A percentile compares a stretch with the other conserved stretches of the same genome.
These are phyloP conservation scores for Haematococcus lacustris DNA, from an alignment of 139 green algal genomes.

Conservation along the genomic window DNA sequence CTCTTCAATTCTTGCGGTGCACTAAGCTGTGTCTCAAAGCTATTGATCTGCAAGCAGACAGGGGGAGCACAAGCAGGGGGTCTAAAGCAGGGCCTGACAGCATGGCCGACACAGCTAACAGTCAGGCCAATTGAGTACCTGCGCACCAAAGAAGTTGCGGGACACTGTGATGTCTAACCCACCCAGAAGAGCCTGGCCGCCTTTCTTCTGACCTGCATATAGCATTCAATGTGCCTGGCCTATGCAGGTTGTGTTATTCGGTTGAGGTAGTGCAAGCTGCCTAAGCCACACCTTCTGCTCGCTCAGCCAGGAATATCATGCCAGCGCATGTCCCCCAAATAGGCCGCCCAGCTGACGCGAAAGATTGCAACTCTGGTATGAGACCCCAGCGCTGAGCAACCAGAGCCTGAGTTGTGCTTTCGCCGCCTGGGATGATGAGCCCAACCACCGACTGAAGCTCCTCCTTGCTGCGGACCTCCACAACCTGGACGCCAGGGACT, in stretches of 20 bases:
- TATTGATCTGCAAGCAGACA: slow-evolving; percentile 76
- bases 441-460: slow-evolving; percentile 67
- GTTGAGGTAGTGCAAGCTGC: no score
- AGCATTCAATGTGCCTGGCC: no score
- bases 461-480: slow-evolving; percentile 81
- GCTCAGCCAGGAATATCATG: slow-evolving; percentile 94
- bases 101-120: no score
- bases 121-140: no score
- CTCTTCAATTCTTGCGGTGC: slow-evolving; percentile 27
- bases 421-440: slow-evolving; percentile 89
- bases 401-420: slow-evolving; percentile 91
- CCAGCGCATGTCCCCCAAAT: slow-evolving; percentile 98
- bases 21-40: slow-evolving; percentile 83
- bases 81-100: no score
- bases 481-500: slow-evolving; percentile 51
- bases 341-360: slow-evolving; percentile 56
- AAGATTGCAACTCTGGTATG: slow-evolving; percentile 63
- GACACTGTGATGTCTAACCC: slow-evolving; percentile 87
- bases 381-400: slow-evolving; percentile 84
- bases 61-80: no score
- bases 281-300: slow-evolving; percentile 56
- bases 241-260: no score
- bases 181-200: slow-evolving; percentile 88
- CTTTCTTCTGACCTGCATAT: slow-evolving; percentile 80
- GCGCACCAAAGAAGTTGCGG: slow-evolving; percentile 96